phyloP scores from a whole-genome alignment of 176 grass and related monocot genomes.

The Oropetium thomaeum region DNA sequence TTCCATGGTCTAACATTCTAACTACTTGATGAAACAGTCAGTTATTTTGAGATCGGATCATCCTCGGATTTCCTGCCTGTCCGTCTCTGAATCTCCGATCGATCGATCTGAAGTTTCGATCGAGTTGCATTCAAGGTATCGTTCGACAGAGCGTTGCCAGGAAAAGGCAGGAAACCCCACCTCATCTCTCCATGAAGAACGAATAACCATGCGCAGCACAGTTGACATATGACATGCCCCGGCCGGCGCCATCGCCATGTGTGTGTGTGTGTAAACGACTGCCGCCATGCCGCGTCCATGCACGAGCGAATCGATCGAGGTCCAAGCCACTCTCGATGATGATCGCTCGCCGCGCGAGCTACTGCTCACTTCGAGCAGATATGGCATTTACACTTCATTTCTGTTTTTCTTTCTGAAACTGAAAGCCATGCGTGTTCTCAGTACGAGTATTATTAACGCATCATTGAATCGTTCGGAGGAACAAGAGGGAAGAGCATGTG shows the following conservation, averaged over 20 bases:
- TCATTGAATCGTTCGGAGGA: not conserved
- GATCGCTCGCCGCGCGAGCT: too few species aligned
- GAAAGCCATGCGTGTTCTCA: too few species aligned
- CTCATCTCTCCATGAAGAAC: too few species aligned
- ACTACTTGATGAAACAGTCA: not conserved
- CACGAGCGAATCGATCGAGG: too few species aligned
- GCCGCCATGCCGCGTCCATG: slow-evolving; percentile 11
- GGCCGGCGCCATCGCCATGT: not conserved
- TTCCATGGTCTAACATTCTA: not conserved
- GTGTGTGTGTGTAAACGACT: not conserved
- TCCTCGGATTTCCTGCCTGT: not conserved
- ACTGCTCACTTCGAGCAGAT: too few species aligned
- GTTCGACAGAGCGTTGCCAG: not conserved
- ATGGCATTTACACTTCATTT: too few species aligned
- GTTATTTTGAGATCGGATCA: slow-evolving; percentile 1
- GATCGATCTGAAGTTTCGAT: not conserved
- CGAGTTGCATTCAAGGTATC: not conserved
- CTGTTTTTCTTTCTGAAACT: too few species aligned
- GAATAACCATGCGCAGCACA: too few species aligned
- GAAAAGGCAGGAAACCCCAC: too few species aligned
- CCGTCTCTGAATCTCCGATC: not conserved
- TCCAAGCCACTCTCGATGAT: too few species aligned
- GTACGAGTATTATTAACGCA: not conserved
- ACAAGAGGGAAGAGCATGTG: not conserved
- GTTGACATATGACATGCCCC: too few species aligned